Evolutionary conservation across 495 filamentous ascomycete species (phyloP).

Genomic region (Aspergillus asperescens): DNA sequence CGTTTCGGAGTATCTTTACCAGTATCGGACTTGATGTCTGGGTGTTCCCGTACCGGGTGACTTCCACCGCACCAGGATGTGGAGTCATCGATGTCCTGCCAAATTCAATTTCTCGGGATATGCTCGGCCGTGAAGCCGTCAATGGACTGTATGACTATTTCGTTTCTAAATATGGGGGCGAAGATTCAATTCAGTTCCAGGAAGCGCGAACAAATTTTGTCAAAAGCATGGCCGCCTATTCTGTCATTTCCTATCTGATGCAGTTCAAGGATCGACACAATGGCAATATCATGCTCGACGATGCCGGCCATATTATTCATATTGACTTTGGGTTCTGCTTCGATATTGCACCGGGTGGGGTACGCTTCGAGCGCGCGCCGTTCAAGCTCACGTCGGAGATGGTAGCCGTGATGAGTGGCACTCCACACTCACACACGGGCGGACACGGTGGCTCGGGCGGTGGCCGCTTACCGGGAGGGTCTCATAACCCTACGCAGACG

Average conservation of each 20-base stretch:
- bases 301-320: constrained; percentile 94
- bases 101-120: constrained; percentile 95
- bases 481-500: constrained; percentile 54
- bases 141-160: constrained; percentile 99
- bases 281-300: constrained; percentile 99
- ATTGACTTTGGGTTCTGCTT: constrained; percentile 99
- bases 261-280: constrained; percentile 99
- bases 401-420: constrained; percentile 96
- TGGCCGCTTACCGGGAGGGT: constrained; percentile 28
- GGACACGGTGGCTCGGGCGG: constrained; percentile 22
- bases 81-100: constrained; percentile 97
- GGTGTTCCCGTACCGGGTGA: constrained; percentile 95
- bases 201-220: constrained; percentile 95
- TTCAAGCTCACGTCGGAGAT: constrained; percentile 98
- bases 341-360: constrained; percentile 94
- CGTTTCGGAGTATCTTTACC: constrained; percentile 94
- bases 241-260: constrained; percentile 91
- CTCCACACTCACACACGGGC: constrained; percentile 38
- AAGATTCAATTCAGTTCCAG: constrained; percentile 90
- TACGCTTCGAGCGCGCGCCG: constrained; percentile 93
- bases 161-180: constrained; percentile 90
- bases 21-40: constrained; percentile 90
- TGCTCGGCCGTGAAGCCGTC: constrained; percentile 95
- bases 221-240: constrained; percentile 99
- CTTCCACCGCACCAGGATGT: constrained; percentile 95